Evolutionary conservation across 192 early-diverging fungal species (phyloP).

Genomic region (Dissophora globulifera): DNA sequence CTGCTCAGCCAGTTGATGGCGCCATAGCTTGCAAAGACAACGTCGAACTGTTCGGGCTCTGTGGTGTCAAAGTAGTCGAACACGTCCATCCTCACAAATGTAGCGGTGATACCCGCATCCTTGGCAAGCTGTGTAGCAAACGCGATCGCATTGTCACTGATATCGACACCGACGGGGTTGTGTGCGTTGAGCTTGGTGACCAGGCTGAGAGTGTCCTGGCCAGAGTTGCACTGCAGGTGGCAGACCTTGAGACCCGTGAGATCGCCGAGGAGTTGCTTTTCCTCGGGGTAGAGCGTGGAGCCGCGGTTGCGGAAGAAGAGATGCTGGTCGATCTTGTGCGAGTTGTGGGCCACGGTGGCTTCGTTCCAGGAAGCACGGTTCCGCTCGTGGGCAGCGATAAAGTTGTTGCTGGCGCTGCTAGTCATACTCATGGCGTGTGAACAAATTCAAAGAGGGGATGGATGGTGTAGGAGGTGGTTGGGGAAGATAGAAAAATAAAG

Average conservation of each 20-base stretch:
- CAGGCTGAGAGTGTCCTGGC: conserved; percentile 46
- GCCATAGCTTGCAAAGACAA: conserved; percentile 48
- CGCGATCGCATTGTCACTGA: conserved; percentile 37
- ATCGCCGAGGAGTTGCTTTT: conserved; percentile 34
- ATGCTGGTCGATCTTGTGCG: conserved; percentile 49
- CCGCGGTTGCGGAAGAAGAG: conserved; percentile 36
- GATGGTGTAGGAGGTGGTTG: neutral
- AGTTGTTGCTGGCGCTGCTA: too few species aligned
- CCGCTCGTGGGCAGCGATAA: conserved; percentile 21
- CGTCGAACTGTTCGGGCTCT: conserved; percentile 36
- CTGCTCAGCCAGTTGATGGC: conserved; percentile 23
- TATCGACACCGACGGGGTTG: conserved; percentile 46
- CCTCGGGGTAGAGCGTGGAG: conserved; percentile 40
- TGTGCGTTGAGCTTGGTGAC: conserved; percentile 28
- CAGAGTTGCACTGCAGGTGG: conserved; percentile 46
- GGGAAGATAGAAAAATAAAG: neutral
- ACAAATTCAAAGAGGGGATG: too few species aligned
- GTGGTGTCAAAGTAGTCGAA: conserved; percentile 37
- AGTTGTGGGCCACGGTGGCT: conserved; percentile 38
- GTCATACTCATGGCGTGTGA: conserved; percentile 1
- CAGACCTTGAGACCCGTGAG: conserved; percentile 39
- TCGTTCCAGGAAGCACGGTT: conserved; percentile 48
- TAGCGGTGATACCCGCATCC: conserved; percentile 29
- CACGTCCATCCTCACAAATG: conserved; percentile 35
- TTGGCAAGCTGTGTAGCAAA: conserved; percentile 37